A percentile compares a stretch with the other conserved stretches of the same genome.
These are phyloP conservation scores for Syncephalastrum monosporum DNA, from an alignment of 371 early-diverging fungal genomes.

Conservation along the genomic window DNA sequence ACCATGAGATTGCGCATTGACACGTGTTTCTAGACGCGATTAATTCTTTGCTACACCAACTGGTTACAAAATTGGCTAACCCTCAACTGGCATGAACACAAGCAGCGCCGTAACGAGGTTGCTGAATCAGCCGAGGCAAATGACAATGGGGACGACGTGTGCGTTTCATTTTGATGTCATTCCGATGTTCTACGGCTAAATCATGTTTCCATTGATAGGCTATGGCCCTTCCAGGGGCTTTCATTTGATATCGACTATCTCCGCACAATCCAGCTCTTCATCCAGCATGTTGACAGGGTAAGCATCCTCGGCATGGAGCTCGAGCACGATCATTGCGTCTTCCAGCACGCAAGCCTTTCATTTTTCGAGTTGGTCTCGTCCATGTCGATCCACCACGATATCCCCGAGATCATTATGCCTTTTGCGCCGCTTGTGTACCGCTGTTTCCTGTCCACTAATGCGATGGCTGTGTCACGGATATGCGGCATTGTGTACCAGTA, in stretches of 20 bases:
- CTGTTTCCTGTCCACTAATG: constrained; percentile 47
- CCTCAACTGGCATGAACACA: constrained; percentile 50
- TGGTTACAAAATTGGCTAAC: constrained; percentile 52
- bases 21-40: constrained; percentile 26
- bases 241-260: constrained; percentile 52
- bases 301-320: constrained; percentile 37
- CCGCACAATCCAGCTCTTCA: constrained; percentile 43
- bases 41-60: constrained; percentile 46
- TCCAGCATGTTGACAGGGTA: constrained; percentile 47
- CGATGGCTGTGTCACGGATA: constrained; percentile 54
- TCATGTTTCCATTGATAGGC: constrained; percentile 20
- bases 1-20: not conserved
- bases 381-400: constrained; percentile 39
- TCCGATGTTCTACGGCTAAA: not conserved
- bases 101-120: constrained; percentile 13
- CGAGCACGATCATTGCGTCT: constrained; percentile 44
- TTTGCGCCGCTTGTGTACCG: constrained; percentile 51
- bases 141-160: constrained; percentile 33
- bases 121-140: constrained; percentile 3
- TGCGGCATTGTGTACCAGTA: constrained; percentile 57
- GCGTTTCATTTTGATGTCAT: constrained; percentile 7
- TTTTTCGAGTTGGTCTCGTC: constrained; percentile 57
- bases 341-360: constrained; percentile 56
- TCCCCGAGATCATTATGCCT: constrained; percentile 56
- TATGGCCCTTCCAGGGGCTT: constrained; percentile 45